Conservation (phyloP, 306 rosid genomes). For the Herpetospermum pedunculosum region DNA sequence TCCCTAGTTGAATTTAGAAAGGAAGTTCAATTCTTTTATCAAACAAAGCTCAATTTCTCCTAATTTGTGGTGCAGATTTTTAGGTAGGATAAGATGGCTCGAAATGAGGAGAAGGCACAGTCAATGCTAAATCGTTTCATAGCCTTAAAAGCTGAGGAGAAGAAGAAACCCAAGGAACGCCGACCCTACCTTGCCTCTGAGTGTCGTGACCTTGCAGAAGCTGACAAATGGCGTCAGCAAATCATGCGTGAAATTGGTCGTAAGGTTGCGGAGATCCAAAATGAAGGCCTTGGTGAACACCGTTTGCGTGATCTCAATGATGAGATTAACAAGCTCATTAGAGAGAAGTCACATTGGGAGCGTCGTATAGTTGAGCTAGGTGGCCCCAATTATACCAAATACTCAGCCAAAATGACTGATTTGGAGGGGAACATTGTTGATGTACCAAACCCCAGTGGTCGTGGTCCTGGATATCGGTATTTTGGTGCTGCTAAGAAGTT, state of each 20-base stretch:
- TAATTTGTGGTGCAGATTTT: not conserved
- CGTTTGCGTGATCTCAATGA: conserved; percentile 95
- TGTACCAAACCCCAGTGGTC: conserved; percentile 87
- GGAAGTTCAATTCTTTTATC: not conserved
- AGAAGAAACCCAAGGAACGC: conserved; percentile 85
- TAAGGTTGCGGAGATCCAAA: conserved; percentile 95
- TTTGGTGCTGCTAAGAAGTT: conserved; percentile 87
- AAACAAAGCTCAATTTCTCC: not conserved
- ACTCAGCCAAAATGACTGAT: conserved; percentile 84
- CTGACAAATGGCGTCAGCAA: conserved; percentile 85
- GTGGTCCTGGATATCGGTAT: conserved; percentile 84
- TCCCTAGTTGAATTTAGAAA: not conserved
- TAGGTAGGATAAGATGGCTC: conserved; percentile 47
- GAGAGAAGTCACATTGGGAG: conserved; percentile 80
- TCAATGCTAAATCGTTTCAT: conserved; percentile 81
- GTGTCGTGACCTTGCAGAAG: conserved; percentile 90
- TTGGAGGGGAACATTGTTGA: conserved; percentile 89
- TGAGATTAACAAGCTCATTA: conserved; percentile 81
- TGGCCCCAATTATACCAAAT: conserved; percentile 53
- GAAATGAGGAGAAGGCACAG: conserved; percentile 60
- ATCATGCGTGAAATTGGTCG: conserved; percentile 95
- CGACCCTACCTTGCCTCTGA: conserved; percentile 74
- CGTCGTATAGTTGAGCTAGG: conserved; percentile 83
- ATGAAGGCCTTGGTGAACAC: conserved; percentile 91
- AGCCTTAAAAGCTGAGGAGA: conserved; percentile 75